Base-by-base conservation (phyloP, 163 green algal genomes). In the Scenedesmus sp. region DNA sequence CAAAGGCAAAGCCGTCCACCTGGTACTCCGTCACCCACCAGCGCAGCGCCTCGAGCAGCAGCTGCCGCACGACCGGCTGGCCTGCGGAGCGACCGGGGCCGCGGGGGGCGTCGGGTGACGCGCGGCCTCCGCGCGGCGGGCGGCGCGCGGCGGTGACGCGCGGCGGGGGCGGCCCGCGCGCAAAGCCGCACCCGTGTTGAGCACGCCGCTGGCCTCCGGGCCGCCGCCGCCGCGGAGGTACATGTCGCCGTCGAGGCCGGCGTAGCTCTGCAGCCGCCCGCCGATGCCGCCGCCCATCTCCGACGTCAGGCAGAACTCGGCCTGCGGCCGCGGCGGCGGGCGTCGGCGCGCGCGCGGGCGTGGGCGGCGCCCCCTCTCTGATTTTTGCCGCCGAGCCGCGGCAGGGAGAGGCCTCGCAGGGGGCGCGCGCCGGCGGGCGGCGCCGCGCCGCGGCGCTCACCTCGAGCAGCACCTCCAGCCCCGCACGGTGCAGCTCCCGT, bases 1-100 rank as follows among this genome's bases (percentile, higher is more conserved):
- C 64, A 36, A 97, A 89, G 54, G 84, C 81, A 75, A 97, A 96
- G 74, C 93, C 93, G 60, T 96, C 92, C 50, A 97, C 79, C 0
- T 86, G 78, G 81, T 94, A 96, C 65, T 96, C 87, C 20, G 44
- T 22, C 1, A 87, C 87, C 93, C 92, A 96, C 84, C 92, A 87
- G 1, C 83, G 85, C 67, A 96, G 75, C 26, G 81, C 80, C 45
- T 87, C 84, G 63, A 94, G 29, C 20, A 97, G 77, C 65, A 95
- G 84, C 29, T 82, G 36, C 18, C 87, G 88, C 54, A 93, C 87
- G 28, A 86, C 82, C 9, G 89, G 84, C 69, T 95, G 87, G 1
- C 91, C 91, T 63, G 83, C 88, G 65, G 92, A 92, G 36, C 95
- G n/a, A n/a, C n/a, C n/a, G n/a, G n/a, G n/a, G n/a, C n/a, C n/a